Conservation (phyloP, 2,329 filamentous ascomycete genomes). For the Stagonosporopsis vannaccii region DNA sequence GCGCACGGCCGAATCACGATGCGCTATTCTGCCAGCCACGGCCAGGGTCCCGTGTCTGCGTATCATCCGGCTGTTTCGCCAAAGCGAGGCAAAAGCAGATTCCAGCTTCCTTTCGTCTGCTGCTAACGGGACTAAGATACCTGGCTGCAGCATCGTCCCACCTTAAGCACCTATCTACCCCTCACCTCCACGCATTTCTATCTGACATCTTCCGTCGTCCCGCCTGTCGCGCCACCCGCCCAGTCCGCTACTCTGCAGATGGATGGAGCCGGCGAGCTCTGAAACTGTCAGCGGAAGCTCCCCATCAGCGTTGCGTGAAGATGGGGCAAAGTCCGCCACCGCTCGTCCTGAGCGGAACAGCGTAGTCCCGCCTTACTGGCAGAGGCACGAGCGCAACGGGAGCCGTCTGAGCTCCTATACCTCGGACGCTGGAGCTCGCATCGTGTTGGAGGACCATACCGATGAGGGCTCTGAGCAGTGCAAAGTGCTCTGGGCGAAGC, state of each 20-base stretch:
- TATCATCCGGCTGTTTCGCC: slow-evolving; percentile 16
- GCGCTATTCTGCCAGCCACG: slow-evolving; percentile 11
- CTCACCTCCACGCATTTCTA: slow-evolving; percentile 22
- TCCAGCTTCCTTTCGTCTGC: slow-evolving; percentile 17
- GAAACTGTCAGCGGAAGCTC: slow-evolving; percentile 36
- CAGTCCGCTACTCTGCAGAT: slow-evolving; percentile 43
- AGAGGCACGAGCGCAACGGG: slow-evolving; percentile 49
- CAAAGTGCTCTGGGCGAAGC: slow-evolving; percentile 67
- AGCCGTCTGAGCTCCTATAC: slow-evolving; percentile 48
- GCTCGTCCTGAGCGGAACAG: slow-evolving; percentile 39
- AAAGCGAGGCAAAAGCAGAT: slow-evolving; percentile 21
- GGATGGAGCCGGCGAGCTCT: slow-evolving; percentile 50
- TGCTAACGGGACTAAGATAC: slow-evolving; percentile 23
- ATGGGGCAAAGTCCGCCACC: slow-evolving; percentile 32
- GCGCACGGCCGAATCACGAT: slow-evolving; percentile 1
- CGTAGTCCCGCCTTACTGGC: slow-evolving; percentile 58
- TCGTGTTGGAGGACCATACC: slow-evolving; percentile 70
- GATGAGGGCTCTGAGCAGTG: slow-evolving; percentile 64
- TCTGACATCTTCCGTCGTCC: slow-evolving; percentile 23
- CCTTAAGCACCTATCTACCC: slow-evolving; percentile 25
- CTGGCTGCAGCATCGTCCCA: slow-evolving; percentile 27
- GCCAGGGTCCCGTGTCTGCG: slow-evolving; percentile 22
- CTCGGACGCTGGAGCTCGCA: slow-evolving; percentile 52
- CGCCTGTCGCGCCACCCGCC: slow-evolving; percentile 31
- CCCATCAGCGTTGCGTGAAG: slow-evolving; percentile 30